Evolutionary conservation across 495 filamentous ascomycete species (phyloP), one percentile per base, ranked within the genome.

Genomic region (Cercophora newfieldiana): DNA sequence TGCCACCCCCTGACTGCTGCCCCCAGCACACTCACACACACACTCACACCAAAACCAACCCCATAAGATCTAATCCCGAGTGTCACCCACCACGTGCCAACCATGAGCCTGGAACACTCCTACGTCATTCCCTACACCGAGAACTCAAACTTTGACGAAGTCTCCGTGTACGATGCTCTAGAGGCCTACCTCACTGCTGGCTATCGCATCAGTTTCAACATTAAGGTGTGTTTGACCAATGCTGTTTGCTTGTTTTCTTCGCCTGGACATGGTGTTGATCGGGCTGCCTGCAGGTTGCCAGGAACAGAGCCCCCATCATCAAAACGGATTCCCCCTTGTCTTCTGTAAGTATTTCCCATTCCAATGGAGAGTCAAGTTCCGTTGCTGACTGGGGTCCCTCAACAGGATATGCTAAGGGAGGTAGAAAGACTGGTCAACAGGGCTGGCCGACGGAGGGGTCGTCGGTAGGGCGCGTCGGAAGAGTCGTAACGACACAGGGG

Each of bases 1-100:
- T 21, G 55, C 55, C 55, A 58, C 55, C 55, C 55, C 55, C 55
- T 58, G 55, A 58, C n/a, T n/a, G n/a, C n/a, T n/a, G n/a, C n/a
- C n/a, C n/a, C n/a, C n/a, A n/a, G n/a, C n/a, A n/a, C n/a, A n/a
- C n/a, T n/a, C n/a, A n/a, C n/a, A n/a, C 30, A 33, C 12, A 33
- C 12, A 33, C 4, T 33, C 30, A 4, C 3, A 6, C 37, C 12
- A 8, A 44, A 44, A 2, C 37, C n/a, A n/a, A n/a, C n/a, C n/a
- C n/a, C n/a, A n/a, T n/a, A n/a, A n/a, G n/a, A n/a, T n/a, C n/a
- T n/a, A n/a, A n/a, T n/a, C n/a, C n/a, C n/a, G n/a, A n/a, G n/a
- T 29, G 22, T 26, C 54, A 10, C 53, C 25, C 54, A 26, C 22
- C 5, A 2, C 26, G 1, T 33, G 33, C 26, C 0, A 31, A 30